Conservation (phyloP, 2,329 filamentous ascomycete genomes). For the Simplicillium aogashimaense region DNA sequence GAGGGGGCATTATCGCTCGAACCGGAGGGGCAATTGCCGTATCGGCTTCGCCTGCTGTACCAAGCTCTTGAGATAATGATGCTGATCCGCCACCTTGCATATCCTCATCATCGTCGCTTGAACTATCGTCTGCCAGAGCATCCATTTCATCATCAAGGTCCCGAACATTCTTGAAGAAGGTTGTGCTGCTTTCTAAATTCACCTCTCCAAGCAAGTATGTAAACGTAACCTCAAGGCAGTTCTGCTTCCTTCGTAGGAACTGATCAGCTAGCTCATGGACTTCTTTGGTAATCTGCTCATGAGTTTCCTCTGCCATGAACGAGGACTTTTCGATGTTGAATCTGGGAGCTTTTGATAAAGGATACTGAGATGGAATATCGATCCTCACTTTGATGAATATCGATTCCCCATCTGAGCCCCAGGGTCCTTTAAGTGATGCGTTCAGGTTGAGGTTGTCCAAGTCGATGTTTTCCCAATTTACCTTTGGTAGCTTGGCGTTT, state of each 20-base stretch:
- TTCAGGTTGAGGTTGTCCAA: constrained; percentile 49
- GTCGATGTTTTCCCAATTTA: constrained; percentile 54
- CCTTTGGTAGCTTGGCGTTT: constrained; percentile 51
- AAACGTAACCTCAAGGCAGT: constrained; percentile 52
- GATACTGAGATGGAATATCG: constrained; percentile 49
- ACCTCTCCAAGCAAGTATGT: constrained; percentile 55
- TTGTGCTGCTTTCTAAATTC: constrained; percentile 49
- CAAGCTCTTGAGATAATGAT: constrained; percentile 53
- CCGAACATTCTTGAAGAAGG: constrained; percentile 53
- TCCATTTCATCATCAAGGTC: constrained; percentile 50
- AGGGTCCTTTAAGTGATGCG: constrained; percentile 55
- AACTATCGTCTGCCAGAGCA: constrained; percentile 62
- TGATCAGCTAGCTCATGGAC: constrained; percentile 45
- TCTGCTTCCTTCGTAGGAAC: constrained; percentile 47
- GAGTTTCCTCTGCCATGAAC: constrained; percentile 47
- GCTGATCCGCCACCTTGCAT: constrained; percentile 42
- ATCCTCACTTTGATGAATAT: constrained; percentile 56
- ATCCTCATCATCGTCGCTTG: constrained; percentile 58
- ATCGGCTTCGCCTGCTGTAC: constrained; percentile 41
- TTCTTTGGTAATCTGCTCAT: constrained; percentile 41
- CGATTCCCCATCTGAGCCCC: constrained; percentile 44
- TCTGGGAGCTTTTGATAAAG: constrained; percentile 44
- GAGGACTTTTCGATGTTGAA: constrained; percentile 53
- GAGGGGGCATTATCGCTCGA: constrained; percentile 43
- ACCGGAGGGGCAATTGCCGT: constrained; percentile 41